Evolutionary conservation across 2,329 filamentous ascomycete genomes (phyloP), one percentile per base, ranked within the genome.

Genomic region (Fusarium sp.): DNA sequence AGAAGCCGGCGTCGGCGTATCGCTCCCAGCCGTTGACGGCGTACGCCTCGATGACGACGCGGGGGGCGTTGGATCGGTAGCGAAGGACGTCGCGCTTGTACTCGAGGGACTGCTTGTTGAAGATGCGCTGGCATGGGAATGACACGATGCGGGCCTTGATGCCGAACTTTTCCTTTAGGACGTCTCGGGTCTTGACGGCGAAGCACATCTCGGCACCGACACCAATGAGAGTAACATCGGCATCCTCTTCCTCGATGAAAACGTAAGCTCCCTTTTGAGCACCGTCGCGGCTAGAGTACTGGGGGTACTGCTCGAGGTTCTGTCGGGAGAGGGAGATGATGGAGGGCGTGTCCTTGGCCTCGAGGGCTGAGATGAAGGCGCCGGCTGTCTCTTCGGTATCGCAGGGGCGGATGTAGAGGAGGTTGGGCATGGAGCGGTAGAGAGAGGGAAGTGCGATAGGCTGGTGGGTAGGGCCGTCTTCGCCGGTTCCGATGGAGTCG

Each of bases 391-490:
- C 90, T 74, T 92, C 89, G 56, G 84, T 86, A 70, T 92, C 90
- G 56, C 85, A 85, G 0, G 90, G 90, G 0, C 90, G 87, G 65
- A 92, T 89, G 77, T 91, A 91, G 1, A 88, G 81, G 0, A 92
- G 71, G 68, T 91, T 91, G 0, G 90, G 90, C 89, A 92, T 92
- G 27, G 89, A 87, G 6, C 90, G 87, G 78, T 89, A 92, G 3
- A 92, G 82, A 0, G 86, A 80, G 11, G 87, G 86, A 0, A 92
- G 82, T 38, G 86, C 90, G 33, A 92, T 87, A 3, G 90, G 90
- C 77, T 92, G 90, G 72, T 92, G 90, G 0, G 90, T 91, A 0
- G 89, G 90, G 0, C 90, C 90, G 70, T 91, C 87, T 71, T 91
- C 87, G 2, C 90, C 90, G 40, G 85, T 88, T 22, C 87, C 90